phyloP scores from a whole-genome alignment of 2,329 filamentous ascomycete genomes.

The Calonectria naviculata region DNA sequence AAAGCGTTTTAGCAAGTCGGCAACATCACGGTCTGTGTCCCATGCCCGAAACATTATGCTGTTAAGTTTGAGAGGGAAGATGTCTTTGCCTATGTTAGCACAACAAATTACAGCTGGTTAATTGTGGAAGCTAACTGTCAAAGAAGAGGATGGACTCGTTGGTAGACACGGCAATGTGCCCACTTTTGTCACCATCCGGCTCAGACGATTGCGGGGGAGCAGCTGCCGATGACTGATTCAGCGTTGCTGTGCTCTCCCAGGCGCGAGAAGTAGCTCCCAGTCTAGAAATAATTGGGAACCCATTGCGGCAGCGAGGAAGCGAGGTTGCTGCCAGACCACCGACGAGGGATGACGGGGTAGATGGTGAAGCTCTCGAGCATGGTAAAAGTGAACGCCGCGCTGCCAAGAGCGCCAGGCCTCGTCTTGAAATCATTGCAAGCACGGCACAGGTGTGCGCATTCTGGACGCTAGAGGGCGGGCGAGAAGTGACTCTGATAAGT shows the following conservation, averaged over 20 bases:
- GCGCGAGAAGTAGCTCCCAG: conserved; percentile 23
- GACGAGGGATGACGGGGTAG: conserved; percentile 10
- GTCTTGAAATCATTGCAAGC: conserved; percentile 42
- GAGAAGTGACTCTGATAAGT: background rate
- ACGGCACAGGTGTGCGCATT: conserved; percentile 18
- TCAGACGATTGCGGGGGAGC: conserved; percentile 26
- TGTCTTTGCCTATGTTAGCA: conserved; percentile 61
- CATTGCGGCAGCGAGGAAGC: conserved; percentile 20
- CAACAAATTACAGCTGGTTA: background rate
- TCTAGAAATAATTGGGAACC: conserved; percentile 5
- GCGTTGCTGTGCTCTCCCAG: conserved; percentile 39
- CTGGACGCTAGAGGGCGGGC: conserved; percentile 1
- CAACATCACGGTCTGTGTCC: conserved; percentile 60
- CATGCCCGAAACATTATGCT: conserved; percentile 58
- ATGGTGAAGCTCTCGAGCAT: conserved; percentile 13
- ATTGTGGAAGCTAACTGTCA: conserved; percentile 72
- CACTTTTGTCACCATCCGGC: conserved; percentile 72
- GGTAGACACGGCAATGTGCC: conserved; percentile 81
- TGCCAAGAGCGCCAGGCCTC: conserved; percentile 40
- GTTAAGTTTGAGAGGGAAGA: conserved; percentile 83
- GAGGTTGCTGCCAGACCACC: conserved; percentile 23
- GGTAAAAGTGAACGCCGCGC: conserved; percentile 33
- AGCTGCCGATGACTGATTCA: conserved; percentile 22
- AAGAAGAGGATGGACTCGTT: conserved; percentile 91
- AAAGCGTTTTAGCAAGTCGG: conserved; percentile 62